Base-by-base conservation (phyloP, 805 yeast genomes). In the Schwanniomyces pseudopolymorphus region DNA sequence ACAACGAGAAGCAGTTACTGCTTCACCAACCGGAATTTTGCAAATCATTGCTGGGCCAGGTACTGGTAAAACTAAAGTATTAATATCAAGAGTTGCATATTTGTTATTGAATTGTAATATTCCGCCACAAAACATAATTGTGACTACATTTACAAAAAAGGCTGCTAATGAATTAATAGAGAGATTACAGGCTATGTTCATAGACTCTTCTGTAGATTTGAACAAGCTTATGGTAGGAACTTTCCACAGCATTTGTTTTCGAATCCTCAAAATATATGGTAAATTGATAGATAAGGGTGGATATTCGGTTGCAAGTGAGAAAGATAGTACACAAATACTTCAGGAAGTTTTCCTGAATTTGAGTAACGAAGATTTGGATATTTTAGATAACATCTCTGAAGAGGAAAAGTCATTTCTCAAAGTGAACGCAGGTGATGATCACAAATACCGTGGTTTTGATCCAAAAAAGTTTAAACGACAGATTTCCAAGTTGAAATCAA, bases 81-180 rank as follows among this genome's bases (percentile, higher is more conserved):
- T 92, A 24, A 83, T 89, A 0, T 76, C 89, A 1, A 71, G 97
- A 39, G 94, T 91, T 8, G 91, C 91, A 0, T 79, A 83, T 56
- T 67, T 91, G 24, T 54, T 91, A 6, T 48, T 79, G 3, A 62
- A 75, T 7, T 72, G 78, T 28, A 64, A 74, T 1, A 63, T 87
- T 0, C 69, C 72, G 1, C 91, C 97, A 0, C 70, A 74, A 27
- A 67, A 77, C 40, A 76, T 94, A 16, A 78, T 92, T 1, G 94
- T 91, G 17, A 89, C 97, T 5, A 91, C 98, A 0, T 92, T 92
- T 69, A 92, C 98, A 10, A 87, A 88, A 56, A 88, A 87, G 56
- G 98, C 99, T 0, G 95, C 97, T 1, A 78, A 74, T 43, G 98
- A 92, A 66, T 84, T 92, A 87, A 66, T 71, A 10, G 85, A 80